Evolutionary conservation across 1,284 basidiomycete genomes (phyloP).

Genomic region (Puccinia coronata): DNA sequence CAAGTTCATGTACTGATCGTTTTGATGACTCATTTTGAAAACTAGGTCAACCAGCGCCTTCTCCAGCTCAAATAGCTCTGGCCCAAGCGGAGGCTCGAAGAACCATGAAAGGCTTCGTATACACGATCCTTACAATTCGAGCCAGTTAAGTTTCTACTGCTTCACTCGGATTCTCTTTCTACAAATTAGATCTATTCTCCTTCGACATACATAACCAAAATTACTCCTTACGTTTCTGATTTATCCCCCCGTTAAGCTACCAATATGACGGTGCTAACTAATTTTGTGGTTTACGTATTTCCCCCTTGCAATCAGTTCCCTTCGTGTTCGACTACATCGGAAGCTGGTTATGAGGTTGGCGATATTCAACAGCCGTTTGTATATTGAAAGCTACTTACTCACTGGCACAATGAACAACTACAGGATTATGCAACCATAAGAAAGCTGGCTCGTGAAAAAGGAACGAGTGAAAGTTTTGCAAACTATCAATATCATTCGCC

Average conservation of each 20-base stretch:
- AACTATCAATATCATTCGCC: background rate
- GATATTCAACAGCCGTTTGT: background rate
- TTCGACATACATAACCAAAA: no score
- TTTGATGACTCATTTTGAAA: background rate
- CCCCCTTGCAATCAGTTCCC: background rate
- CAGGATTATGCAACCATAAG: background rate
- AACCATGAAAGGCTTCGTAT: slow-evolving; percentile 46
- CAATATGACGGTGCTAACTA: background rate
- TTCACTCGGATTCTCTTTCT: no score
- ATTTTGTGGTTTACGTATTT: background rate
- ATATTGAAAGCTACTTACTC: background rate
- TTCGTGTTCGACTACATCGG: slow-evolving; percentile 23
- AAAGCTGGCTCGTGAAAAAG: background rate
- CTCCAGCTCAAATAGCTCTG: slow-evolving; percentile 43
- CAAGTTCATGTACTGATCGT: no score
- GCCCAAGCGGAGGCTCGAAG: slow-evolving; percentile 38
- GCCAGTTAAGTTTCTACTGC: slow-evolving; percentile 31
- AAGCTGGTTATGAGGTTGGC: slow-evolving; percentile 2
- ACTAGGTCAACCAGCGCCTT: slow-evolving; percentile 36
- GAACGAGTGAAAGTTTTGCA: background rate
- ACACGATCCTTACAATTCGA: slow-evolving; percentile 41
- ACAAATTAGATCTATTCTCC: no score
- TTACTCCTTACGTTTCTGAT: background rate
- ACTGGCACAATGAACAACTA: background rate
- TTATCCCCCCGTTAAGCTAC: background rate